Evolutionary conservation across 2,329 filamentous ascomycete genomes (phyloP), one percentile per base, ranked within the genome.

Genomic region (Mollisiaceae sp.): DNA sequence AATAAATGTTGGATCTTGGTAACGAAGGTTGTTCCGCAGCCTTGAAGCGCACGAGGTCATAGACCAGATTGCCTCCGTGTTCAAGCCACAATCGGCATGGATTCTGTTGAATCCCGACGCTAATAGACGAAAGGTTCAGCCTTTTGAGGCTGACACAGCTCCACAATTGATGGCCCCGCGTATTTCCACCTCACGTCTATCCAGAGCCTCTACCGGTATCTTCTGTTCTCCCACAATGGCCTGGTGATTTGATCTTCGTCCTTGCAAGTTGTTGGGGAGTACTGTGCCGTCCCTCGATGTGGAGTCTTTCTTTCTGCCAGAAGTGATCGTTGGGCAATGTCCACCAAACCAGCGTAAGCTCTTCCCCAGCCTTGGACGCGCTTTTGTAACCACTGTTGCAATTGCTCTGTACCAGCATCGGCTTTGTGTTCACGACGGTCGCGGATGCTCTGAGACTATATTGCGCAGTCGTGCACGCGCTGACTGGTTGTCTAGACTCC

Each of bases 281-380:
- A 5, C 11, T 36, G 36, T 41, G 60, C 12, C 27, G 27, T 63
- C 62, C 60, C 61, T 67, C 57, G 63, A 69, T 69, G 70, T 62
- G 66, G 38, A 47, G 55, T 54, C 58, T 59, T 57, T 62, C 52
- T 38, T 62, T 35, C 41, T 35, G 64, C 60, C 59, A 56, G 22
- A 18, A 62, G 60, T 50, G 35, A 61, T 38, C 65, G 60, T 67
- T 69, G 65, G 68, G 73, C 71, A 71, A 75, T 75, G 73, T 73
- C 67, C 62, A 65, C 68, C 68, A 73, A 71, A 70, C 64, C 72
- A 66, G 73, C 72, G 73, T 74, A 67, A 67, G 73, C 66, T 47
- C 41, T 64, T 27, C 22, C 50, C 38, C 45, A 24, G 39, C 64
- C 56, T 62, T 59, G 61, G 52, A 55, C 66, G 24, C 50, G 45